phyloP scores from a whole-genome alignment of 2,329 filamentous ascomycete genomes.

The Emmonsiellopsis sp. region DNA sequence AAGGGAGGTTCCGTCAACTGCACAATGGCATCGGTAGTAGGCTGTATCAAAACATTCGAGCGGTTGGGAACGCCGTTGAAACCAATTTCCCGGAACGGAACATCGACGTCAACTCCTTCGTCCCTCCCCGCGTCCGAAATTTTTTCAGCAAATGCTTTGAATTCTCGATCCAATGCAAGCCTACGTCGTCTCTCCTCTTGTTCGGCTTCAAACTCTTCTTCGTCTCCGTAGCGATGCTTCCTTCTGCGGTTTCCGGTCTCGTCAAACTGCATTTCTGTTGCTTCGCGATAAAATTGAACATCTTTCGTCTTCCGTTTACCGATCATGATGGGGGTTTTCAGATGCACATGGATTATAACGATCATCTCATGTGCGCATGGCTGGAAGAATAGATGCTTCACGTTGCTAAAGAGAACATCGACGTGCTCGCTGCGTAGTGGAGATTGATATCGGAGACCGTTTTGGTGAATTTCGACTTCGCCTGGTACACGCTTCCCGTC shows the following conservation, averaged over 20 bases:
- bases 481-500: constrained; percentile 95
- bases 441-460: constrained; percentile 91
- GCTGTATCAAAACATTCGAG: constrained; percentile 90
- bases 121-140: constrained; percentile 91
- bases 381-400: constrained; percentile 98
- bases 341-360: constrained; percentile 94
- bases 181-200: constrained; percentile 90
- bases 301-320: constrained; percentile 99
- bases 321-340: constrained; percentile 96
- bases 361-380: constrained; percentile 93
- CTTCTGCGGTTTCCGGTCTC: constrained; percentile 97
- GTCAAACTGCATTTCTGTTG: constrained; percentile 96
- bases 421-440: constrained; percentile 74
- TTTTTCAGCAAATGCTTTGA: constrained; percentile 94
- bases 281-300: constrained; percentile 95
- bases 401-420: constrained; percentile 94
- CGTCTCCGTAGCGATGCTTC: constrained; percentile 94
- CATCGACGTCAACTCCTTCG: constrained; percentile 85
- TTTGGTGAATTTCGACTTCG: constrained; percentile 95
- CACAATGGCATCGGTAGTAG: constrained; percentile 92
- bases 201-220: constrained; percentile 97
- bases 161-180: constrained; percentile 87
- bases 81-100: constrained; percentile 90
- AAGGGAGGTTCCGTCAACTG: constrained; percentile 96
- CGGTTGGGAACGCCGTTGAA: constrained; percentile 96